phyloP scores from a whole-genome alignment of 108 stramenopile genomes.

The Skeletonema menzelii region DNA sequence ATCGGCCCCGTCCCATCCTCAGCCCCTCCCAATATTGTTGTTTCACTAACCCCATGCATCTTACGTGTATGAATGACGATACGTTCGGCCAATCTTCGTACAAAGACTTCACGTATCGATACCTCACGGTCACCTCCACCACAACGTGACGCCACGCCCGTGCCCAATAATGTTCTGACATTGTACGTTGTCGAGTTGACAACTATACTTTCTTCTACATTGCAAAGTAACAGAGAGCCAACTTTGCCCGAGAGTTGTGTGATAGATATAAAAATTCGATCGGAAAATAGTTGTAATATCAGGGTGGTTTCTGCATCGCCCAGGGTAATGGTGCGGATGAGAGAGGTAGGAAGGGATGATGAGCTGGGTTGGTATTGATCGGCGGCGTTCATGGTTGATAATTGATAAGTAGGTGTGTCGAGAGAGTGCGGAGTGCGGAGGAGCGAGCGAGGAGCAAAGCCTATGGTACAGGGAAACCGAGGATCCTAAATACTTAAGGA shows the following conservation, averaged over 20 bases:
- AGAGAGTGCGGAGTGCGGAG: too few relatives aligned
- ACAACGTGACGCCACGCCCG: constrained; percentile 11
- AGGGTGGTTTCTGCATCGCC: constrained; percentile 12
- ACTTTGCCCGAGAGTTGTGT: constrained; percentile 46
- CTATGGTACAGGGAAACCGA: too few relatives aligned
- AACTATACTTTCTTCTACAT: constrained; percentile 47
- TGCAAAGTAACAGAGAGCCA: constrained; percentile 29
- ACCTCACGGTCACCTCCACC: constrained; percentile 12
- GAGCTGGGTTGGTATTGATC: constrained; percentile 16
- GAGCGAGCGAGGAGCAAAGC: too few relatives aligned
- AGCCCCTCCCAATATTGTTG: constrained; percentile 23
- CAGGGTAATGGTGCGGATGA: constrained; percentile 24
- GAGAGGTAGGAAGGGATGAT: constrained; percentile 38
- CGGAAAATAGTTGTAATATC: constrained; percentile 36
- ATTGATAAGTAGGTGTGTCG: too few relatives aligned
- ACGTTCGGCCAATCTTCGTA: constrained; percentile 33
- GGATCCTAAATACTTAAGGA: too few relatives aligned
- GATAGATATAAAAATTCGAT: constrained; percentile 39
- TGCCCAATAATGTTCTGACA: constrained; percentile 32
- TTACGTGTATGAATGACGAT: constrained; percentile 19
- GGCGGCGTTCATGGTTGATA: background rate
- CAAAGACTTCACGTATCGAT: constrained; percentile 31
- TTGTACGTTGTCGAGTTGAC: constrained; percentile 49
- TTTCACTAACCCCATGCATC: constrained; percentile 26
- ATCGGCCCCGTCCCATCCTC: constrained; percentile 30